Evolutionary conservation across 1,284 basidiomycete genomes (phyloP).

Genomic region (Sporisorium sorghi): DNA sequence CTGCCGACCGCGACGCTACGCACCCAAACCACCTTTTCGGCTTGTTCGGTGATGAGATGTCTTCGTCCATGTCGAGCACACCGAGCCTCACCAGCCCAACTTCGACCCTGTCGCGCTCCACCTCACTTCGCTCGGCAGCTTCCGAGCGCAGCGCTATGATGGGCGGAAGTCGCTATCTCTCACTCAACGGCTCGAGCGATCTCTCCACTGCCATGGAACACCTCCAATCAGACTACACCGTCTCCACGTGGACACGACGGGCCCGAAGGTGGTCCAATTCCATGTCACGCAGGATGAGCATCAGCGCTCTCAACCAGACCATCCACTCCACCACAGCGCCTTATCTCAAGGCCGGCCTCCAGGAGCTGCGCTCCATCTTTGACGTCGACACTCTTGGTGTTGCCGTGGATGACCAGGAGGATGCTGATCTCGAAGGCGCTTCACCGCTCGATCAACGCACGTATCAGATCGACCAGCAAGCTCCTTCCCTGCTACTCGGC

Average conservation of each 20-base stretch:
- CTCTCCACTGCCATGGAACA: constrained; percentile 16
- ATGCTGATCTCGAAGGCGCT: constrained; percentile 33
- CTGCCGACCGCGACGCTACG: background rate
- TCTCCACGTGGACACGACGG: constrained; percentile 29
- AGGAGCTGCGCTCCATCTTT: constrained; percentile 59
- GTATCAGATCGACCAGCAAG: background rate
- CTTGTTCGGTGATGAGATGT: constrained; percentile 3
- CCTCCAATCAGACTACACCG: constrained; percentile 7
- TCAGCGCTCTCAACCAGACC: constrained; percentile 39
- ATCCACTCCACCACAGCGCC: constrained; percentile 50
- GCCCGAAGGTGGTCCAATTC: constrained; percentile 46
- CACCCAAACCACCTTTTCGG: background rate
- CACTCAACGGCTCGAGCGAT: constrained; percentile 32
- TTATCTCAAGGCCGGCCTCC: constrained; percentile 55
- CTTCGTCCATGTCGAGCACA: constrained; percentile 36
- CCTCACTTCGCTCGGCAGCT: constrained; percentile 32
- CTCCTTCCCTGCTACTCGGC: constrained; percentile 4
- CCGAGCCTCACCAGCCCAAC: constrained; percentile 39
- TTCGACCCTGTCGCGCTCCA: constrained; percentile 38
- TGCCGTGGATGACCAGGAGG: constrained; percentile 19
- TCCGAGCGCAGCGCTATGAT: constrained; percentile 21
- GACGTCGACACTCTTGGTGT: constrained; percentile 52
- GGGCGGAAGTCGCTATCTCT: constrained; percentile 23
- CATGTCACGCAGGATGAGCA: constrained; percentile 43
- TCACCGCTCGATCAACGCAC: constrained; percentile 12